A percentile compares a stretch with the other conserved stretches of the same genome.
phyloP scores from a whole-genome alignment of 2,329 filamentous ascomycete genomes.

The Epichloe aotearoae region DNA sequence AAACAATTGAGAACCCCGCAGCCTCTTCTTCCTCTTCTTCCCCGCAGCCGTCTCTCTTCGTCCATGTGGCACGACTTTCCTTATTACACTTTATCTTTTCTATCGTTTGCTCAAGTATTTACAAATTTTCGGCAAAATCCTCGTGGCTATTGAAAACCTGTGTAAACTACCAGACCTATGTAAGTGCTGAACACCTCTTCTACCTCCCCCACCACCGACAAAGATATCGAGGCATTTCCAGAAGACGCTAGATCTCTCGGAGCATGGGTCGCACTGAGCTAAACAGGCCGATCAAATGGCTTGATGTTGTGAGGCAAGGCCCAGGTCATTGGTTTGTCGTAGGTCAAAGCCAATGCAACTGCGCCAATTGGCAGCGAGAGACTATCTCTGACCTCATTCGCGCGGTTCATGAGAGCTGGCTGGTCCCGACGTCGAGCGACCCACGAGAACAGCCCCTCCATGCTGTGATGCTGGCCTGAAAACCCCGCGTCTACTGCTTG shows the following conservation, averaged over 20 bases:
- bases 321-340: not conserved
- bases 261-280: not conserved
- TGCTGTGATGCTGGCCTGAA: conserved; percentile 1
- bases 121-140: not conserved
- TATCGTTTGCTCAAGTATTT: not conserved
- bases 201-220: conserved; percentile 1
- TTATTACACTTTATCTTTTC: not conserved
- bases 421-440: not conserved
- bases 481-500: conserved; percentile 2
- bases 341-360: not conserved
- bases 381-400: not conserved
- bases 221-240: not conserved
- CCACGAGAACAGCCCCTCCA: conserved; percentile 1
- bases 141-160: not conserved
- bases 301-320: not conserved
- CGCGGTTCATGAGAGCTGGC: not conserved
- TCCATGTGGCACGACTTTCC: not conserved
- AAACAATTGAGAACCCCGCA: conserved; percentile 2
- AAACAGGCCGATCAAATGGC: conserved; percentile 6
- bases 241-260: not conserved
- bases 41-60: not conserved
- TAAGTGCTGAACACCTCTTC: conserved; percentile 7
- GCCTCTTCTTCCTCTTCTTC: conserved; percentile 2
- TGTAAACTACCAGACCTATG: not conserved
- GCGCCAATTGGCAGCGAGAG: conserved; percentile 4